A percentile compares a stretch with the other conserved stretches of the same genome.
phyloP scores from a whole-genome alignment of 768 basidiomycete genomes.

The Boletus sp. region DNA sequence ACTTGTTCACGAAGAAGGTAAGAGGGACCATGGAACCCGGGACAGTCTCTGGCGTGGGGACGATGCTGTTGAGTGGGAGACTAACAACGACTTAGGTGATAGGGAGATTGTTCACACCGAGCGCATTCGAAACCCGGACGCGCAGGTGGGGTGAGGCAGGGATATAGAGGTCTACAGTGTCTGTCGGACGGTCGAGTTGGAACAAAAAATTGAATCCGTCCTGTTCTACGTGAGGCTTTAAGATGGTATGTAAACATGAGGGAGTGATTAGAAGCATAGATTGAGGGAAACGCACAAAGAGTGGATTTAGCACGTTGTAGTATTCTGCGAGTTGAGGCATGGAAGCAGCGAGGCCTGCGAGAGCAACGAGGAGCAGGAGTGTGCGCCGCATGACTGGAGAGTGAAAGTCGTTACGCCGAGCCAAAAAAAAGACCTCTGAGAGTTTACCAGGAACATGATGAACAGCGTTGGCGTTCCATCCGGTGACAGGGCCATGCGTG shows the following conservation, averaged over 20 bases:
- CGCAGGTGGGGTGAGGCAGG: slow-evolving; percentile 1
- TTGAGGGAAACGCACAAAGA: background rate
- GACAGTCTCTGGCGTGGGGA: too few species aligned
- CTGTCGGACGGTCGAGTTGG: slow-evolving; percentile 2
- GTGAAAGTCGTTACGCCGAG: too few species aligned
- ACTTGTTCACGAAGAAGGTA: too few species aligned
- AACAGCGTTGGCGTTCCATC: too few species aligned
- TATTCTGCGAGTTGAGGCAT: slow-evolving; percentile 8
- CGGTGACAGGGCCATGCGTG: too few species aligned
- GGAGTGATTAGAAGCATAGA: background rate
- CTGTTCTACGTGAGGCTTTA: background rate
- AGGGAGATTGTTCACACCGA: background rate
- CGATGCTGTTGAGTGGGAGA: too few species aligned
- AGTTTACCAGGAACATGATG: too few species aligned
- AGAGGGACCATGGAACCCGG: too few species aligned
- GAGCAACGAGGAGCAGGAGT: background rate
- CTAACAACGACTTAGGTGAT: too few species aligned
- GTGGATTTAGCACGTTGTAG: slow-evolving; percentile 1
- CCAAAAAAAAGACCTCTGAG: too few species aligned
- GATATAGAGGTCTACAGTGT: background rate
- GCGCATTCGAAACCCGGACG: slow-evolving; percentile 1
- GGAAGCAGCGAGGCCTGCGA: background rate
- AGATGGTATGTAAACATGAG: background rate
- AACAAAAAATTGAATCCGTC: slow-evolving; percentile 1
- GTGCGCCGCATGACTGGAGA: background rate